phyloP scores from a whole-genome alignment of 2,329 filamentous ascomycete genomes.

The Ceratocystis ficicola region DNA sequence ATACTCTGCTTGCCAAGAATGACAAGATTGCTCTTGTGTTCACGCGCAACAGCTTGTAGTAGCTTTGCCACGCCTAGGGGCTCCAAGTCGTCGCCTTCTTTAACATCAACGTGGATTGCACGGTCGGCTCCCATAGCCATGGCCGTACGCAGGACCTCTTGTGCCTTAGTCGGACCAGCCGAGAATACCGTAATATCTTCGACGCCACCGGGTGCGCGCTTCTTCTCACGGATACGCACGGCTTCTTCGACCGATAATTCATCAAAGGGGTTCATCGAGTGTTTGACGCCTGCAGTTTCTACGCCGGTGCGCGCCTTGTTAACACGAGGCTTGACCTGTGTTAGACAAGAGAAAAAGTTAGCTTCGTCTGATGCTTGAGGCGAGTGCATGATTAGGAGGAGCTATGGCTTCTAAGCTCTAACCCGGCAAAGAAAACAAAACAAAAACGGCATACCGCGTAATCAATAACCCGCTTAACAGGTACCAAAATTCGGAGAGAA shows the following conservation, averaged over 20 bases:
- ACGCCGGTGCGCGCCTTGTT: conserved; percentile 70
- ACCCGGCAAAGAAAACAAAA: background rate
- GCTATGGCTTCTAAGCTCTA: background rate
- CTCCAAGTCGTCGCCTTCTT: conserved; percentile 66
- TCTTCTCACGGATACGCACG: conserved; percentile 84
- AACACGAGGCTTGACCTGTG: conserved; percentile 54
- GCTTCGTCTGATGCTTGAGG: background rate
- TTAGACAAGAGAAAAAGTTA: background rate
- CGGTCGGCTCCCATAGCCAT: conserved; percentile 99
- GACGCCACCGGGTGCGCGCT: conserved; percentile 57
- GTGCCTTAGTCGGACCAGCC: conserved; percentile 75
- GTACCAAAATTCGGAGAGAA: conserved; percentile 61
- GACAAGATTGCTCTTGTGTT: conserved; percentile 81
- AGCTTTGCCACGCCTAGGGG: conserved; percentile 88
- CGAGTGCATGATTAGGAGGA: background rate
- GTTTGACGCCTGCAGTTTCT: conserved; percentile 86
- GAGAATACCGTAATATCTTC: conserved; percentile 85
- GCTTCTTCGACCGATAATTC: conserved; percentile 96
- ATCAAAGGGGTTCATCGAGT: conserved; percentile 98
- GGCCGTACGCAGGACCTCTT: conserved; percentile 82
- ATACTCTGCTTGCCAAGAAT: conserved; percentile 97
- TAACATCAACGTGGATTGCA: conserved; percentile 71
- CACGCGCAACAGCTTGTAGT: conserved; percentile 63
- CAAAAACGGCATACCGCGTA: conserved; percentile 53
- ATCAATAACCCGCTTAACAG: conserved; percentile 76